Conservation (phyloP, 2,329 filamentous ascomycete genomes). For the Alternaria sp. region DNA sequence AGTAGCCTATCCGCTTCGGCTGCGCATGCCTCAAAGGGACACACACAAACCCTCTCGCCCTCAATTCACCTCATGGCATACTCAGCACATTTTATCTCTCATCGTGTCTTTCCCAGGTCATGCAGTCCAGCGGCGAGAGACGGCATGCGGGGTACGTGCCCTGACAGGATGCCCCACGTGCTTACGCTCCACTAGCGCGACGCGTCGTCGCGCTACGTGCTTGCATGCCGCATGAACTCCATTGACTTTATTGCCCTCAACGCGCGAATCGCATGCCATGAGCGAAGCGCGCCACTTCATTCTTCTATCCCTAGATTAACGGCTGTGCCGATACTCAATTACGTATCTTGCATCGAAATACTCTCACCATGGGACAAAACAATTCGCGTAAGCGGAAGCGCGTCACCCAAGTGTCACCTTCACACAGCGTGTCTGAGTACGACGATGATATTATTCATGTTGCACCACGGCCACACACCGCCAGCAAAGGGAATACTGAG, state of each 20-base stretch:
- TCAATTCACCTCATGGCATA: neutral
- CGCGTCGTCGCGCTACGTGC: neutral
- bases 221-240: neutral
- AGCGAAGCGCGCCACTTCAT: too few relatives aligned
- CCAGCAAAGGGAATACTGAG: neutral
- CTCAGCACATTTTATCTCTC: too few relatives aligned
- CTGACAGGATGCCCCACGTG: neutral
- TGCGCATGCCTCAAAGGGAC: neutral
- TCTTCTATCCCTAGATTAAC: neutral
- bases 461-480: neutral
- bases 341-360: neutral
- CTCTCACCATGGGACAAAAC: neutral
- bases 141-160: neutral
- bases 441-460: constrained; percentile 4
- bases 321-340: neutral
- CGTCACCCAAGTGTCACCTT: neutral
- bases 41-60: neutral
- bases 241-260: neutral
- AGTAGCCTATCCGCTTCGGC: constrained; percentile 5
- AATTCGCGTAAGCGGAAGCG: constrained; percentile 11
- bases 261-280: neutral
- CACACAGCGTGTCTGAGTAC: neutral
- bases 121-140: neutral
- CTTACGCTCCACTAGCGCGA: constrained; percentile 3
- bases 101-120: neutral